phyloP scores from a whole-genome alignment of 768 basidiomycete genomes.

The Collybiopsis luxurians region DNA sequence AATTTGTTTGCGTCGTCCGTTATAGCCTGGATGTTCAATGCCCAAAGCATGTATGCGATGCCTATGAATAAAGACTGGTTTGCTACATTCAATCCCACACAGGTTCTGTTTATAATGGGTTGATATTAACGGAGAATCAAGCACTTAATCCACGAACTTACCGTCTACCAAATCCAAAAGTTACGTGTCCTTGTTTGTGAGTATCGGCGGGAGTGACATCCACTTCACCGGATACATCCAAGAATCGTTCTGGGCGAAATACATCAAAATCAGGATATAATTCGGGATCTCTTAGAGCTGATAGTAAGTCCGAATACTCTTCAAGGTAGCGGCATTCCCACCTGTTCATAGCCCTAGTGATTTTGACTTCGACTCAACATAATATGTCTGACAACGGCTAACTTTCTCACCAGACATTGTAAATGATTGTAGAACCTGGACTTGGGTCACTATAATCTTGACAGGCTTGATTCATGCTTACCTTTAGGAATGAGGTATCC shows the following conservation, averaged over 20 bases:
- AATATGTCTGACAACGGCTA: no score
- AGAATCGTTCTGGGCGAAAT: slow-evolving; percentile 1
- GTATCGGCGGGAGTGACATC: slow-evolving; percentile 5
- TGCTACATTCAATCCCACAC: slow-evolving; percentile 28
- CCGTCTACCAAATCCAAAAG: slow-evolving; percentile 22
- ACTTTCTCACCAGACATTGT: slow-evolving; percentile 9
- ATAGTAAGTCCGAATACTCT: no score
- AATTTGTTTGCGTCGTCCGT: no score
- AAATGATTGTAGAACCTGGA: slow-evolving; percentile 1
- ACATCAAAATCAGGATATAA: not conserved
- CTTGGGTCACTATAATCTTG: no score
- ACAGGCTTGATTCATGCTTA: no score
- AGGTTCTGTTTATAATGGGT: slow-evolving; percentile 9
- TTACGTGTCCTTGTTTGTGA: slow-evolving; percentile 19
- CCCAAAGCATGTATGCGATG: slow-evolving; percentile 25
- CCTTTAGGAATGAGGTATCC: slow-evolving; percentile 9
- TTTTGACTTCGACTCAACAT: no score
- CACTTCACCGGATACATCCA: not conserved
- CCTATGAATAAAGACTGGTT: slow-evolving; percentile 27
- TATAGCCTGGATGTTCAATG: not conserved
- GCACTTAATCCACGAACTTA: not conserved
- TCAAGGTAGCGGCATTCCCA: no score
- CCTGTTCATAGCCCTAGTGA: no score
- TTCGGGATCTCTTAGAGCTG: no score
- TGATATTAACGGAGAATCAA: not conserved